These are phyloP conservation scores for Megacollybia platyphylla DNA, from an alignment of 1,284 basidiomycete genomes.

Conservation along the genomic window DNA sequence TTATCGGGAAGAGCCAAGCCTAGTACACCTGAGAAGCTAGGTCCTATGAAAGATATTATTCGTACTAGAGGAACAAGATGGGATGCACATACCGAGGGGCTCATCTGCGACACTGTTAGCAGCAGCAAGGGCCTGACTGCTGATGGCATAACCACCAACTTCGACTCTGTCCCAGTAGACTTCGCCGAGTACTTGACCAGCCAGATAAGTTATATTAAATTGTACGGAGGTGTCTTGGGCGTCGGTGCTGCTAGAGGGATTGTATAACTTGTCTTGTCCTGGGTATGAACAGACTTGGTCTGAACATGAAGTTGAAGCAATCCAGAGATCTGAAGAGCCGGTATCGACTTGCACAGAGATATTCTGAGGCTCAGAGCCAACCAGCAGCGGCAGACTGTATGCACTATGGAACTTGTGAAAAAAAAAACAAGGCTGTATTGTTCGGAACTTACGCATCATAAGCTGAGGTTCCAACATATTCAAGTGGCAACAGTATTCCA, in stretches of 20 bases:
- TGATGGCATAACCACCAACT: background rate
- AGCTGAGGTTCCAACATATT: slow-evolving; percentile 32
- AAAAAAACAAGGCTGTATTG: slow-evolving; percentile 2
- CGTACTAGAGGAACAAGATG: slow-evolving; percentile 7
- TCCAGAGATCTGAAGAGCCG: slow-evolving; percentile 67
- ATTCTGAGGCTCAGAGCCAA: slow-evolving; percentile 35
- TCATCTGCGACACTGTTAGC: slow-evolving; percentile 38
- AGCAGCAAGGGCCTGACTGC: slow-evolving; percentile 26
- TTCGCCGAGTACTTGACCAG: slow-evolving; percentile 42
- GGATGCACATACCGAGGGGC: slow-evolving; percentile 20
- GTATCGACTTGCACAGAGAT: slow-evolving; percentile 59
- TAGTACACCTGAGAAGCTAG: slow-evolving; percentile 47
- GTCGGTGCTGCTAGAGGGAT: slow-evolving; percentile 28
- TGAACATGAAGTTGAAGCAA: slow-evolving; percentile 44
- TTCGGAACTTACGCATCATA: slow-evolving; percentile 38
- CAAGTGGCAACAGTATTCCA: slow-evolving; percentile 31
- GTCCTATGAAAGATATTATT: background rate
- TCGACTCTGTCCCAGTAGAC: slow-evolving; percentile 53
- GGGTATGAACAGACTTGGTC: slow-evolving; percentile 31
- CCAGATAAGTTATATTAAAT: slow-evolving; percentile 44
- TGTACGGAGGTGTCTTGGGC: slow-evolving; percentile 17
- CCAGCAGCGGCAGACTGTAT: slow-evolving; percentile 43
- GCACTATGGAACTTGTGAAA: slow-evolving; percentile 10
- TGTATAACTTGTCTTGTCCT: slow-evolving; percentile 29
- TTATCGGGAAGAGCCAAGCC: slow-evolving; percentile 63